Percentiles rank a stretch among this genome's conserved stretches.
Evolutionary conservation across 352 stramenopile genomes (phyloP).

Genomic region (Globisporangium uncinulatum): DNA sequence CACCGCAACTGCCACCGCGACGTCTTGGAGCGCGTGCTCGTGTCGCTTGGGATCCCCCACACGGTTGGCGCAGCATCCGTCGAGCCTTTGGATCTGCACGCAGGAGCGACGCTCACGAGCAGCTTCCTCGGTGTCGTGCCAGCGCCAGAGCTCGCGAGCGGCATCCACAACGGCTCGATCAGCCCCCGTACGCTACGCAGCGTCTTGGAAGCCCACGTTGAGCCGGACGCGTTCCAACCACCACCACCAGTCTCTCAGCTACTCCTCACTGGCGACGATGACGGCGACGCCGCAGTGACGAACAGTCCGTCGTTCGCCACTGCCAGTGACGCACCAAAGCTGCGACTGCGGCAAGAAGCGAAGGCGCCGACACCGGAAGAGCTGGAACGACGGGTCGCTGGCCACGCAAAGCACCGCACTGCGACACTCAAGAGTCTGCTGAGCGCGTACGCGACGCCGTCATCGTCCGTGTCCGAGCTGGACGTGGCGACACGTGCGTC

Average conservation of each 20-base stretch:
- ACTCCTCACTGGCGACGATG: no score
- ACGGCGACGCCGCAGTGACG: not conserved
- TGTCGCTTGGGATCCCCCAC: constrained; percentile 27
- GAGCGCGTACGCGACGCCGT: constrained; percentile 6
- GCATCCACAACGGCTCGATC: constrained; percentile 40
- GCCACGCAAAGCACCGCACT: constrained; percentile 17
- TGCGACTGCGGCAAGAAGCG: not conserved
- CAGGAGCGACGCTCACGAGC: constrained; percentile 14
- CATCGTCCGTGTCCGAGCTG: not conserved
- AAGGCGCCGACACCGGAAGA: constrained; percentile 6
- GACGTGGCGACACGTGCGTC: no score
- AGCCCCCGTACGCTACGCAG: constrained; percentile 29
- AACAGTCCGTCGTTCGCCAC: not conserved
- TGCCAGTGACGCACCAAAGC: not conserved
- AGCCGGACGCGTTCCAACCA: constrained; percentile 8
- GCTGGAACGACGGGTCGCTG: constrained; percentile 8
- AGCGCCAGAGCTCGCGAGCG: constrained; percentile 28
- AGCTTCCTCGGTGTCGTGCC: constrained; percentile 41
- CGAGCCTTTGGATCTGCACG: constrained; percentile 22
- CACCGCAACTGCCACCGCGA: constrained; percentile 48
- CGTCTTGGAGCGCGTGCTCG: constrained; percentile 32
- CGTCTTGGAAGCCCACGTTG: constrained; percentile 1
- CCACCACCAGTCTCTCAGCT: not conserved
- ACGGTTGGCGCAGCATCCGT: constrained; percentile 7
- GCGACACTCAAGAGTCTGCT: constrained; percentile 14